Evolutionary conservation across 2,329 filamentous ascomycete genomes (phyloP).

Genomic region (Dothistroma septosporum): DNA sequence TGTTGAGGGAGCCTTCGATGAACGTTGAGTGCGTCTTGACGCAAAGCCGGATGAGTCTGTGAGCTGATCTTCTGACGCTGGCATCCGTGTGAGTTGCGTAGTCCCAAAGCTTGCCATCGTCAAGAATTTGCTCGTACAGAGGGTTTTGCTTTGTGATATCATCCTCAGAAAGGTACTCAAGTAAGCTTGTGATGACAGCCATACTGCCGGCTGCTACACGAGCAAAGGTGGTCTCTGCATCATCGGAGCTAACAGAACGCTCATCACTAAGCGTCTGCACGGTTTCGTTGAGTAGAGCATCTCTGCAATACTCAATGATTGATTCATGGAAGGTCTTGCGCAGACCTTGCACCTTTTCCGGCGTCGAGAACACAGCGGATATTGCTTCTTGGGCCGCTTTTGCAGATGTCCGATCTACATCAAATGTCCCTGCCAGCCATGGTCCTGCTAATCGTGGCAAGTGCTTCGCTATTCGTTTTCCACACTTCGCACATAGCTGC

Average conservation of each 20-base stretch:
- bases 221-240: conserved; percentile 79
- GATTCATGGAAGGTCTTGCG: conserved; percentile 77
- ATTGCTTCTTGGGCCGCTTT: conserved; percentile 75
- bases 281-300: conserved; percentile 74
- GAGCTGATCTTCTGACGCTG: conserved; percentile 55
- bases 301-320: conserved; percentile 76
- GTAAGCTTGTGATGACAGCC: conserved; percentile 51
- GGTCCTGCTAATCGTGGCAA: conserved; percentile 74
- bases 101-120: conserved; percentile 58
- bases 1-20: conserved; percentile 42
- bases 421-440: conserved; percentile 89
- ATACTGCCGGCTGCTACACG: conserved; percentile 66
- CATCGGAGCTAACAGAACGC: conserved; percentile 75
- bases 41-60: conserved; percentile 52
- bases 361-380: conserved; percentile 67
- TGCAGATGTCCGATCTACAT: conserved; percentile 73
- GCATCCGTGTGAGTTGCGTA: conserved; percentile 55
- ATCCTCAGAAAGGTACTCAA: conserved; percentile 41
- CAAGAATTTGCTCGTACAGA: conserved; percentile 64
- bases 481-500: conserved; percentile 53
- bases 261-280: conserved; percentile 82
- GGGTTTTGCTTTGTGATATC: conserved; percentile 59
- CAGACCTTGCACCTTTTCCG: conserved; percentile 72
- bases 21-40: conserved; percentile 45
- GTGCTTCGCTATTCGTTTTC: conserved; percentile 78